Evolutionary conservation across 176 grass and related monocot genomes (phyloP), one percentile per base, ranked within the genome.

Genomic region (Echinochloa phyllopogon): DNA sequence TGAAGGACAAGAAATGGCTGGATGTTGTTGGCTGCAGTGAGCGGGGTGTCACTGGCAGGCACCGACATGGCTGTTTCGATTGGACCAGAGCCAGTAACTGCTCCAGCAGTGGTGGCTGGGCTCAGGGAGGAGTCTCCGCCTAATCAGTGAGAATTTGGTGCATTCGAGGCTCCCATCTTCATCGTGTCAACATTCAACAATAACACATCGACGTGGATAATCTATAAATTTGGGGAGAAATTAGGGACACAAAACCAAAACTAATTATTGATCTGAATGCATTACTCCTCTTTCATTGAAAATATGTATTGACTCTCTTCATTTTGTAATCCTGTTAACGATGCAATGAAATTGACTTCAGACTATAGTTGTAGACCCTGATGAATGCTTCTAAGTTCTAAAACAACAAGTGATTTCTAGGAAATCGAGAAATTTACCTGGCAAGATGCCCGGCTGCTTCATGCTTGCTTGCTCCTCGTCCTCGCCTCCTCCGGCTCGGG

Each of bases 1-100:
- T 88, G 95, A 21, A 95, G 89, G 65, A 98, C 86, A 63, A 93
- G 91, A 67, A 93, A 93, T 41, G 95, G 92, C 92, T 98, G 66
- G 49, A 89, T 85, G 24, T 85, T 89, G 69, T 57, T 75, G 50
- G 82, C 76, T 39, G 87, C 56, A 12, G 81, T 84, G 39, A 78
- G 87, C 27, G 60, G 29, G 20, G 48, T 33, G 17, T 89, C 75
- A 12, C 27, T 6, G 15, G 68, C 38, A 0, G 50, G 68, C 37
- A 41, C 5, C 1, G 60, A 12, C 79, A 82, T 83, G 56, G 36
- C 33, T 51, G 24, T 13, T 69, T 24, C 42, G 10, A 69, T 2
- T 44, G 66, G 20, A 44, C 48, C 14, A 17, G 8, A 62, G 23
- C 15, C 60, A 3, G 65, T 6, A 15, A 17, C 36, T 66, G 36